A percentile compares a stretch with the other conserved stretches of the same genome.
These are phyloP conservation scores for Vitis labrusca DNA, from an alignment of 164 flowering plant genomes.

Conservation along the genomic window DNA sequence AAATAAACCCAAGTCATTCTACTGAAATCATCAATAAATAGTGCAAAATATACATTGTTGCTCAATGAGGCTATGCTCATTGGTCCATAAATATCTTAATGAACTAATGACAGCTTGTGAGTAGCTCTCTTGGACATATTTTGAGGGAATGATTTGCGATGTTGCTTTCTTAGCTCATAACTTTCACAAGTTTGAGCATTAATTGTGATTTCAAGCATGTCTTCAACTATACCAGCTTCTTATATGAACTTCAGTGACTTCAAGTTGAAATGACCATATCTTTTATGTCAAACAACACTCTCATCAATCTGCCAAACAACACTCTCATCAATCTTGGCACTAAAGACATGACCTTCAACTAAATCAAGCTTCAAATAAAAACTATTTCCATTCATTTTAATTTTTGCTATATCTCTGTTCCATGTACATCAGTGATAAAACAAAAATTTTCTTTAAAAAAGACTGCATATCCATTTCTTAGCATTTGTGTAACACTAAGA, in stretches of 20 bases:
- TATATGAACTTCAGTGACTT: no score
- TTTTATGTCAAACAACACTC: no score
- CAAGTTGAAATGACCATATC: no score
- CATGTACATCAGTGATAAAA: not conserved
- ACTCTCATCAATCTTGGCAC: no score
- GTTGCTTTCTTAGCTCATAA: not conserved
- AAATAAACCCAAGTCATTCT: conserved; percentile 8
- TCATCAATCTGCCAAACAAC: no score
- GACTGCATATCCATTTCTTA: not conserved
- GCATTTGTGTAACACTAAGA: not conserved
- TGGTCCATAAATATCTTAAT: not conserved
- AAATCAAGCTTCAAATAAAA: not conserved
- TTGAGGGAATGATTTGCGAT: not conserved
- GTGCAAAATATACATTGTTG: not conserved
- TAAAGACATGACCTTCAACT: no score
- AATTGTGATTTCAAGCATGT: no score
- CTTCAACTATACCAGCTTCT: no score
- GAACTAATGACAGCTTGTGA: not conserved
- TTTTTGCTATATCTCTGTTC: not conserved
- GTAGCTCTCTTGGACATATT: not conserved
- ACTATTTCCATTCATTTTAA: not conserved
- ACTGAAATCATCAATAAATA: conserved; percentile 7
- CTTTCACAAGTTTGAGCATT: not conserved
- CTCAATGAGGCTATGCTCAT: not conserved
- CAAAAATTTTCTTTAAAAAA: not conserved